Evolutionary conservation across 2,329 filamentous ascomycete genomes (phyloP).

Genomic region (Cladophialophora chaetospira): DNA sequence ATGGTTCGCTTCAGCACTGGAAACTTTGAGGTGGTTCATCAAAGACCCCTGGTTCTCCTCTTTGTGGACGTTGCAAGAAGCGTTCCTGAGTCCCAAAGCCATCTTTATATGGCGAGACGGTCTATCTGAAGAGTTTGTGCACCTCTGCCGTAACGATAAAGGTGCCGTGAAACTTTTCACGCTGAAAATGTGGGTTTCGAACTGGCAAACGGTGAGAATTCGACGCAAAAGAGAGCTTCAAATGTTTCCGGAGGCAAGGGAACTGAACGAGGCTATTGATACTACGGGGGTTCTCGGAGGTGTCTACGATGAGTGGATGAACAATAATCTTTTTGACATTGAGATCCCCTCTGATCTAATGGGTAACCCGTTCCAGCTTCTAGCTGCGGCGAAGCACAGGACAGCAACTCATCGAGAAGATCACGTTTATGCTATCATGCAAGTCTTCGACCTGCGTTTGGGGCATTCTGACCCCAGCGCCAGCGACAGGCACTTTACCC

Average conservation of each 20-base stretch:
- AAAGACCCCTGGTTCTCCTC: background rate
- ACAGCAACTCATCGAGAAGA: background rate
- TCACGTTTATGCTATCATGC: background rate
- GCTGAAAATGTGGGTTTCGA: background rate
- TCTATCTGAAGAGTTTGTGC: too few relatives aligned
- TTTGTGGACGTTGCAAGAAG: background rate
- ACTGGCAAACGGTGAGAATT: background rate
- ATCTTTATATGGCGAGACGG: background rate
- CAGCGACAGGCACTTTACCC: background rate
- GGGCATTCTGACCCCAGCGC: background rate
- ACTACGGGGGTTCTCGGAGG: background rate
- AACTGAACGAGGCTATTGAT: background rate
- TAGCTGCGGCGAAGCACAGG: background rate
- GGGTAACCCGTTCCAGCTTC: background rate
- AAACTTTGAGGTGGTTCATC: background rate
- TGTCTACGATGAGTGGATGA: background rate
- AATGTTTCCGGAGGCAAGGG: background rate
- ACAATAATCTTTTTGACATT: background rate
- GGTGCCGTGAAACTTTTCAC: background rate
- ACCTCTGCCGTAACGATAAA: background rate
- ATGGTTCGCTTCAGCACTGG: background rate
- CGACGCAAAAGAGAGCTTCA: background rate
- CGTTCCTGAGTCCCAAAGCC: background rate
- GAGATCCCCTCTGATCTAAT: background rate
- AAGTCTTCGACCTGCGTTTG: background rate